phyloP scores from a whole-genome alignment of 208 protist species.

The Leptomonas pyrrhocoris region DNA sequence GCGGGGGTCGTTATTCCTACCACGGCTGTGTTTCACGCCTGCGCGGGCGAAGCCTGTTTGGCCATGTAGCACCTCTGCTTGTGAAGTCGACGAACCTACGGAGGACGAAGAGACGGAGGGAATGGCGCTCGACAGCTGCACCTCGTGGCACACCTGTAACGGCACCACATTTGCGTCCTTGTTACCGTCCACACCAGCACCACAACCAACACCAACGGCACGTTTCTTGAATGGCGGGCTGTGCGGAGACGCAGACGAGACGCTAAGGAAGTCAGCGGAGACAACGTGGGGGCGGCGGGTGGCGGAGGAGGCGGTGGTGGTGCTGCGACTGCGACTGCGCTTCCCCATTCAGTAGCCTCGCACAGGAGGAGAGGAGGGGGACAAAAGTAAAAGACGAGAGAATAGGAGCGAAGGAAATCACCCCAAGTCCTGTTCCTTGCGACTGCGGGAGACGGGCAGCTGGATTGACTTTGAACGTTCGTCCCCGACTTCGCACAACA shows the following conservation, averaged over 20 bases:
- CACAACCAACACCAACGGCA: slow-evolving; percentile 1
- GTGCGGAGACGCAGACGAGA: neutral
- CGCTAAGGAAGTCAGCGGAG: neutral
- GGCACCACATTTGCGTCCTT: neutral
- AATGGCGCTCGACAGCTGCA: neutral
- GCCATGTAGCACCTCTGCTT: neutral
- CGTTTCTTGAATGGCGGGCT: slow-evolving; percentile 18
- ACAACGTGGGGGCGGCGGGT: neutral
- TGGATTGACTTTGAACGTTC: too few relatives aligned
- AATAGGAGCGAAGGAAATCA: neutral
- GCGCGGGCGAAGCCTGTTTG: neutral
- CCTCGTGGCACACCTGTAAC: neutral
- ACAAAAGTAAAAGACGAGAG: neutral
- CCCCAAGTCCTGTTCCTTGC: neutral
- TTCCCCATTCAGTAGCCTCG: slow-evolving; percentile 8
- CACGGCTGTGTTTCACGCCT: slow-evolving; percentile 12
- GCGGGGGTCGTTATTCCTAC: neutral
- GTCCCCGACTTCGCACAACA: too few relatives aligned
- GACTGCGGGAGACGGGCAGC: too few relatives aligned
- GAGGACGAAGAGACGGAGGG: slow-evolving; percentile 6
- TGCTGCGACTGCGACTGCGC: slow-evolving; percentile 3
- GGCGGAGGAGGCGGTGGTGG: neutral
- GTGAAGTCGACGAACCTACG: neutral
- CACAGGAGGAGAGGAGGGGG: neutral
- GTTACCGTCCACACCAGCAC: neutral